Base-by-base conservation (phyloP, 2,329 filamentous ascomycete genomes). In the Trichoderma polysporum region DNA sequence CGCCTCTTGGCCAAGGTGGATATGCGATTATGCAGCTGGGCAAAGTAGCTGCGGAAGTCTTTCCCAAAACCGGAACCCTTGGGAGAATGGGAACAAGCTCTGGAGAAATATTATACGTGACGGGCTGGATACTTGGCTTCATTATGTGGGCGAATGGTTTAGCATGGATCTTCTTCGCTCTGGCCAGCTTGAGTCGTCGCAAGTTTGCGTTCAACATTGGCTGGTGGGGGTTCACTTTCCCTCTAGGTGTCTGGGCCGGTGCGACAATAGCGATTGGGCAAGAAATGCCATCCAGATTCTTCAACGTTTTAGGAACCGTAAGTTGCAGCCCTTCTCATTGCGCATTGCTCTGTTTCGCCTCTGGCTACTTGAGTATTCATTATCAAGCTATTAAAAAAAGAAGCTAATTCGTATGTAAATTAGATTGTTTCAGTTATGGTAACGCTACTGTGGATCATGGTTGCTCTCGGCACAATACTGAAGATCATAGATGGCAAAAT, bases 11-110 rank as follows among this genome's bases (percentile, higher is more conserved):
- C 10, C 58, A 61, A 50, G 58, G 58, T 5, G 58, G 58, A 29
- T 61, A 52, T 39, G 58, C 58, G 7, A 61, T 61, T n/a, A 61
- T 61, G 47, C 58, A 61, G 45, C 22, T 61, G 19, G 58, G 58
- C 17, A 61, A 61, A 29, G 58, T 61, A 15, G 45, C 58, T 3
- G 58, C 58, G 4, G 17, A 50, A 29, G 17, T 61, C 8, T 61
- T 61, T 2, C 58, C 58, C 9, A 39, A 61, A 5, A 61, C 58
- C 4, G 45, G 33, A 10, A 50, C 47, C 1, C 33, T 61, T 8
- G 12, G 47, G 1, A 29, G 25, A 35, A 39, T 29, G 47, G 45
- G 58, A n/a, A 29, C 17, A 15, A 47, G 52, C 13, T 52, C 58
- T 5, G 58, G 58, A 52, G 58, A 61, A 8, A 61, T 61, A 17